A percentile compares a stretch with the other conserved stretches of the same genome.
These are phyloP conservation scores for Epichloe elymi DNA, from an alignment of 2,329 filamentous ascomycete species.

Conservation along the genomic window DNA sequence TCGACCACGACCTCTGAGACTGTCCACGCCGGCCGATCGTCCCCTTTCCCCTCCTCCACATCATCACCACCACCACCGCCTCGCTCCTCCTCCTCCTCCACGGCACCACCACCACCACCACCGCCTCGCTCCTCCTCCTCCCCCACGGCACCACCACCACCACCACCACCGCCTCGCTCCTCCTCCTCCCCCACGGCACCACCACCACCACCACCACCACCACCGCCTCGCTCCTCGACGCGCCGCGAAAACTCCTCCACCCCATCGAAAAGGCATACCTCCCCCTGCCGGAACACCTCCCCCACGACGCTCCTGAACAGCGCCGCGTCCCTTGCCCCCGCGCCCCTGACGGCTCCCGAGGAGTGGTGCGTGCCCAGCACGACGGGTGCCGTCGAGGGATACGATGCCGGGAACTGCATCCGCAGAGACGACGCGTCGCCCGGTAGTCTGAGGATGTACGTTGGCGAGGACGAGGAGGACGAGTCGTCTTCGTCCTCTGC, in stretches of 20 bases:
- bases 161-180: constrained; percentile 9
- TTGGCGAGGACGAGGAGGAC: neutral
- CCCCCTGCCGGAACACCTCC: constrained; percentile 59
- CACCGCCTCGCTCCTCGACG: constrained; percentile 16
- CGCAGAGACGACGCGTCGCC: constrained; percentile 44
- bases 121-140: too few species aligned
- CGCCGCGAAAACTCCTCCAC: constrained; percentile 56
- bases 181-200: constrained; percentile 8
- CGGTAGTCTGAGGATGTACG: constrained; percentile 56
- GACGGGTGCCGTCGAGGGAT: constrained; percentile 60
- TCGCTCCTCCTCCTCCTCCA: neutral
- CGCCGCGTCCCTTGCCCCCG: constrained; percentile 57
- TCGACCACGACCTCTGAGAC: constrained; percentile 63
- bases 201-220: too few species aligned
- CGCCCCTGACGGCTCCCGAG: constrained; percentile 58
- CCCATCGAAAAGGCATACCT: constrained; percentile 86
- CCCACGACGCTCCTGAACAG: constrained; percentile 54
- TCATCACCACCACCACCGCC: neutral
- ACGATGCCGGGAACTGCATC: constrained; percentile 57
- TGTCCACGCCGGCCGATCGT: constrained; percentile 51
- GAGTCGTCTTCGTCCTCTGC: constrained; percentile 16
- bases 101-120: too few species aligned
- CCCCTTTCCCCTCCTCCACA: constrained; percentile 25
- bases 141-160: too few species aligned
- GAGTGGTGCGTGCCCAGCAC: constrained; percentile 73